A percentile compares a stretch with the other conserved stretches of the same genome.
These are phyloP conservation scores for Hypsizygus marmoreus DNA, from an alignment of 768 basidiomycete species.

Conservation along the genomic window DNA sequence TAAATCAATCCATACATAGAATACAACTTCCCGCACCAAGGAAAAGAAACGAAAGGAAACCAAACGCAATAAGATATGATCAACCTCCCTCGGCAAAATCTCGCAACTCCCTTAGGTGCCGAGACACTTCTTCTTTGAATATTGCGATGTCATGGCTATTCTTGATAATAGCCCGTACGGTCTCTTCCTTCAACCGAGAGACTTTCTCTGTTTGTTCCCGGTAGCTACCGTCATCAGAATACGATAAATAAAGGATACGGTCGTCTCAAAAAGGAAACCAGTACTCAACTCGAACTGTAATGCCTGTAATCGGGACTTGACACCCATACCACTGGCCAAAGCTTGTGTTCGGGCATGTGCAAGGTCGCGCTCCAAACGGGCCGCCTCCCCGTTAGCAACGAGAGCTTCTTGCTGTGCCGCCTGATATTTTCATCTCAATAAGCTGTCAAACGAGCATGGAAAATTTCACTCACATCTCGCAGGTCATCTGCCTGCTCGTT, in stretches of 20 bases:
- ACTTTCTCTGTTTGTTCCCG: constrained; percentile 80
- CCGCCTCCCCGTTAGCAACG: constrained; percentile 65
- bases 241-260: constrained; percentile 8
- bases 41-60: background rate
- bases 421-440: constrained; percentile 34
- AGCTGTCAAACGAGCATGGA: background rate
- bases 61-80: background rate
- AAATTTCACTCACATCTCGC: constrained; percentile 61
- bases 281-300: constrained; percentile 73
- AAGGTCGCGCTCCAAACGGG: constrained; percentile 69
- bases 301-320: constrained; percentile 75
- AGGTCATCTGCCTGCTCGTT: constrained; percentile 81
- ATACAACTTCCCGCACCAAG: constrained; percentile 1
- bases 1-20: constrained; percentile 5
- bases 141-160: constrained; percentile 81
- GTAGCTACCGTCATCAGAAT: constrained; percentile 47
- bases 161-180: constrained; percentile 78
- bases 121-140: constrained; percentile 80
- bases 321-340: constrained; percentile 78
- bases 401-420: constrained; percentile 76
- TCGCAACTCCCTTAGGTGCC: constrained; percentile 65
- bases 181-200: constrained; percentile 74
- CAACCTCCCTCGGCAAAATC: constrained; percentile 54
- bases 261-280: constrained; percentile 1
- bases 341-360: constrained; percentile 76